These are phyloP conservation scores for Cyathus striatus DNA, from an alignment of 768 basidiomycete species.

Conservation along the genomic window DNA sequence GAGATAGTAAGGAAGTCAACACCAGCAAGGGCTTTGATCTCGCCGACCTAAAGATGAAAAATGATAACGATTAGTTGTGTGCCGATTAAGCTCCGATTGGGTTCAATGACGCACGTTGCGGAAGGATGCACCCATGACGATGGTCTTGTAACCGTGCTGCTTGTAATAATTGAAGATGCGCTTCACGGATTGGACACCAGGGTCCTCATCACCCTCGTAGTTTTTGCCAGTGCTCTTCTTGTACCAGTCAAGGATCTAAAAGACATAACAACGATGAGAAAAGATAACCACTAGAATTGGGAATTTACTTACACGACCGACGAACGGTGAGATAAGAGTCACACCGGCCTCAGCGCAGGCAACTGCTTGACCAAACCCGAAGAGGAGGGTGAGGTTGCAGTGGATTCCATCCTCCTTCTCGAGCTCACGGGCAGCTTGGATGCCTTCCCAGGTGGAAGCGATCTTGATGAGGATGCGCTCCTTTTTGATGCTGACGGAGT, in stretches of 20 bases:
- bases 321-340: constrained; percentile 98
- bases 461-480: constrained; percentile 99
- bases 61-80: constrained; percentile 1
- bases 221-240: constrained; percentile 86
- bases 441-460: constrained; percentile 99
- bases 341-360: constrained; percentile 98
- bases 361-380: constrained; percentile 98
- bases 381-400: constrained; percentile 98
- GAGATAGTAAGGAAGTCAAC: constrained; percentile 98
- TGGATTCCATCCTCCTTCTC: constrained; percentile 91
- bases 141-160: constrained; percentile 96
- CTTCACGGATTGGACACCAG: constrained; percentile 93
- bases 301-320: constrained; percentile 75
- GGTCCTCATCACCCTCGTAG: constrained; percentile 90
- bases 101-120: constrained; percentile 75
- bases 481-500: constrained; percentile 88
- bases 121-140: constrained; percentile 99
- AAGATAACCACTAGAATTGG: constrained; percentile 6
- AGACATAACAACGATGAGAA: constrained; percentile 6
- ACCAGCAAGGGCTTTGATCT: constrained; percentile 93
- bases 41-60: constrained; percentile 66
- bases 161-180: constrained; percentile 99
- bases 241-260: constrained; percentile 97
- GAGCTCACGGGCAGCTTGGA: constrained; percentile 96
- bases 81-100: constrained; percentile 3